Conservation (phyloP, 2,329 filamentous ascomycete species). For the Zasmidium angulare region DNA sequence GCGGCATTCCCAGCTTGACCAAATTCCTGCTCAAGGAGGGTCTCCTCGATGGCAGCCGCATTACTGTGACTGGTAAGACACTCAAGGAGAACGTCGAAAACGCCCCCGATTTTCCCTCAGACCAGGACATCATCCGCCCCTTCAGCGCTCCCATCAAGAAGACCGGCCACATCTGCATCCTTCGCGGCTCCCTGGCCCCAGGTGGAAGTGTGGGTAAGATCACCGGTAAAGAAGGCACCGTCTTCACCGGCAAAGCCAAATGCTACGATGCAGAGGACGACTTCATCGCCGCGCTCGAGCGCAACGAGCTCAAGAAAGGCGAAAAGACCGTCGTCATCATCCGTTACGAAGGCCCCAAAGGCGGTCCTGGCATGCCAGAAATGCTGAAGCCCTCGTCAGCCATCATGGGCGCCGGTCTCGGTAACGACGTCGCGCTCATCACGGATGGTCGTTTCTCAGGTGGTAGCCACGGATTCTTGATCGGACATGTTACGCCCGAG, state of each 20-base stretch:
- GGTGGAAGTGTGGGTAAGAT: conserved; percentile 73
- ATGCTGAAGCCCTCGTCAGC: conserved; percentile 72
- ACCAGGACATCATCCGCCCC: conserved; percentile 70
- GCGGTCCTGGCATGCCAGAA: conserved; percentile 72
- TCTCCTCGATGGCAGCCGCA: conserved; percentile 47
- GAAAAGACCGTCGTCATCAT: conserved; percentile 77
- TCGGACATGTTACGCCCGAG: conserved; percentile 85
- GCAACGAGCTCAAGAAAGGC: conserved; percentile 68
- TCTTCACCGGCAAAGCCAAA: conserved; percentile 67
- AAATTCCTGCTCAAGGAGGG: conserved; percentile 53
- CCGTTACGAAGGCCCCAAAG: conserved; percentile 72
- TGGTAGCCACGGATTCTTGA: conserved; percentile 81
- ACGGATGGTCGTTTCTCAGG: conserved; percentile 77
- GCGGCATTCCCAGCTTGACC: conserved; percentile 50
- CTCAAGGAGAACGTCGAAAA: conserved; percentile 53
- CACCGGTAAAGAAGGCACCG: conserved; percentile 70
- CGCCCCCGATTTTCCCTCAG: conserved; percentile 62
- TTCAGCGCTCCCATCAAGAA: conserved; percentile 68
- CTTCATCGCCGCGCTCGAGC: conserved; percentile 67
- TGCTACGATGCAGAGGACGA: conserved; percentile 70
- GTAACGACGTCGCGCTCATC: conserved; percentile 71
- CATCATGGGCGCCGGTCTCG: conserved; percentile 72
- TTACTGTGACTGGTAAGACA: conserved; percentile 53
- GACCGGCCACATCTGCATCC: conserved; percentile 72
- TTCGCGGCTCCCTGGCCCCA: conserved; percentile 67